Evolutionary conservation across 208 protist genomes (phyloP), one percentile per base, ranked within the genome.

Genomic region (Crithidia bombi): DNA sequence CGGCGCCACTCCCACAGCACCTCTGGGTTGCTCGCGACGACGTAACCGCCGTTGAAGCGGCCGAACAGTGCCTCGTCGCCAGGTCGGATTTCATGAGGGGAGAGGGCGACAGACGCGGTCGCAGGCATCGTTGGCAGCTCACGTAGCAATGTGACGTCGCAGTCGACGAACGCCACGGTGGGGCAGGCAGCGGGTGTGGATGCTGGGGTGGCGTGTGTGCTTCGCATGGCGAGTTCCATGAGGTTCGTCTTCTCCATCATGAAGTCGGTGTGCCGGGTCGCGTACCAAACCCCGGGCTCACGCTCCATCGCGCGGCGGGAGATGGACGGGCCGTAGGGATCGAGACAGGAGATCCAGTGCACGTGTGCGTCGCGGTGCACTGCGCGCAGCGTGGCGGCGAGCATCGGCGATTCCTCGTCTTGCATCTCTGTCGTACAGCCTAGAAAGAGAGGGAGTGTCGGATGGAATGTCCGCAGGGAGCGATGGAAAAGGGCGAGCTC

Each of bases 231-330:
- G 15, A 78, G 70, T 57, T 92, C 87, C 77, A 96, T 84, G 11
- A 93, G 62, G 55, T 87, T 84, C n/a, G 82, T 65, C 63, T 96
- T 96, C 67, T 96, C 87, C 86, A 96, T 91, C 87, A 93, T 96
- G 71, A 91, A 92, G 63, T 93, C 90, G 0, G 81, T 77, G 77
- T 95, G 87, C 14, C 85, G 73, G 19, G 87, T 74, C 3, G 81
- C 75, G 57, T 86, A 93, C 83, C 83, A 92, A 49, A 92, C 78
- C 6, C 90, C 90, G 2, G 57, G 73, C 61, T 82, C 57, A 28
- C 54, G 62, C 69, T 95, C 90, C 90, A 95, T 95, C 25, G n/a
- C 43, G 4, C 39, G 46, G n/a, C 90, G 78, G 14, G 80, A 56
- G 66, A 93, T 89, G 23, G n/a, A 11, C 28, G 62, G 69, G 35